phyloP scores from a whole-genome alignment of 352 stramenopile species.

The Globisporangium megalacanthum region DNA sequence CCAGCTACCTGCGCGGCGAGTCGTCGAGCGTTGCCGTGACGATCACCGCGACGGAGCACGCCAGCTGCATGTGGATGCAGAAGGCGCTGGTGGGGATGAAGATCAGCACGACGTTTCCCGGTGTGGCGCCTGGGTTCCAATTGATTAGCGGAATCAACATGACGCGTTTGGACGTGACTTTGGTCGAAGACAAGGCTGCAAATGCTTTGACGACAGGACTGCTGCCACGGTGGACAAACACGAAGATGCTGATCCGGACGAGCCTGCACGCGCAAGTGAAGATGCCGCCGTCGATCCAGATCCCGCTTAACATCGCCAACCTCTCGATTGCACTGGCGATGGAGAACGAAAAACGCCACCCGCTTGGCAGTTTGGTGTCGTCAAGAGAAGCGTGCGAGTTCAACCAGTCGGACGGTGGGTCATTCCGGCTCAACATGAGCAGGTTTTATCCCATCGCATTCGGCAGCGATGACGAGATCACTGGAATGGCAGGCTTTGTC shows the following conservation, averaged over 20 bases:
- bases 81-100: conserved; percentile 52
- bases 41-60: conserved; percentile 43
- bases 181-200: conserved; percentile 24
- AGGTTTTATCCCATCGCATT: conserved; percentile 63
- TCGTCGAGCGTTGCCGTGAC: conserved; percentile 48
- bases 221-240: conserved; percentile 40
- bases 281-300: conserved; percentile 66
- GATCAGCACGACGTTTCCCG: conserved; percentile 59
- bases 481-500: conserved; percentile 55
- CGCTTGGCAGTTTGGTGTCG: conserved; percentile 49
- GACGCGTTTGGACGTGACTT: conserved; percentile 56
- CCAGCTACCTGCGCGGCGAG: conserved; percentile 49
- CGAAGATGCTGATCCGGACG: conserved; percentile 60
- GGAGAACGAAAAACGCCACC: conserved; percentile 24
- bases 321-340: conserved; percentile 55
- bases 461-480: conserved; percentile 22
- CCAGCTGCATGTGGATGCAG: conserved; percentile 57
- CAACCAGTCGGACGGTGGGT: conserved; percentile 43
- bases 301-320: conserved; percentile 61
- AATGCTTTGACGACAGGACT: neutral
- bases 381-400: conserved; percentile 53
- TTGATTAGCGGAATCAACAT: conserved; percentile 65
- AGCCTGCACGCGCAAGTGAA: conserved; percentile 61
- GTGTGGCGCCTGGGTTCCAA: conserved; percentile 46
- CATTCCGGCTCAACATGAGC: conserved; percentile 73